These are phyloP conservation scores for Coix lacrymajobi DNA, from an alignment of 176 grass and related monocot species.

Conservation along the genomic window DNA sequence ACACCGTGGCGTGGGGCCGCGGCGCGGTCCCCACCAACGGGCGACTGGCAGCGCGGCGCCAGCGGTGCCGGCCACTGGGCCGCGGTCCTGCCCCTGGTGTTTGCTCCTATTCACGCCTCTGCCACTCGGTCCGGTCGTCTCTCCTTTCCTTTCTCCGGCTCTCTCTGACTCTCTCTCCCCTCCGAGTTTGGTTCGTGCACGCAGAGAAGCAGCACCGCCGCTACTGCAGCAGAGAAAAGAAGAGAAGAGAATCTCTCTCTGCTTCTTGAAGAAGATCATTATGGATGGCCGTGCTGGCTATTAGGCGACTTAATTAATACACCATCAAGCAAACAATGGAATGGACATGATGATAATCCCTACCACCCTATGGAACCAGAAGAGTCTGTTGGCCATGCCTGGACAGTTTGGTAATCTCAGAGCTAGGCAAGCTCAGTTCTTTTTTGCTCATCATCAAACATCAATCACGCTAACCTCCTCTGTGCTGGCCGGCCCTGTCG, in stretches of 20 bases:
- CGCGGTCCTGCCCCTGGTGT: not conserved
- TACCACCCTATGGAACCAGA: not conserved
- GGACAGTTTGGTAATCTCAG: not conserved
- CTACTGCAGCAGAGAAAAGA: too few species aligned
- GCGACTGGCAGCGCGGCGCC: constrained; percentile 31
- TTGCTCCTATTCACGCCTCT: not conserved
- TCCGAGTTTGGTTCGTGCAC: too few species aligned
- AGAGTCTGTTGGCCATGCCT: not conserved
- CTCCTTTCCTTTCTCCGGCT: not conserved
- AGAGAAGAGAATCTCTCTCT: too few species aligned
- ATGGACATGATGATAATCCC: not conserved
- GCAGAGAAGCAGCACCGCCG: too few species aligned
- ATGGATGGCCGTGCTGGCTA: not conserved
- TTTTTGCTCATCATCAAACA: not conserved
- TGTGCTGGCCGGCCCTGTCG: constrained; percentile 21
- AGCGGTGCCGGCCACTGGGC: not conserved
- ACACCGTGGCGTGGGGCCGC: constrained; percentile 27
- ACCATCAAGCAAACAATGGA: not conserved
- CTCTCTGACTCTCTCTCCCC: too few species aligned
- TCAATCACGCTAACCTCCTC: not conserved
- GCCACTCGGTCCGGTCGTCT: not conserved
- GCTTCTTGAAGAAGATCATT: not conserved
- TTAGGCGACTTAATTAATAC: not conserved
- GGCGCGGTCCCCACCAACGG: not conserved
- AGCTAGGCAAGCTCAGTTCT: not conserved